Base-by-base conservation (phyloP, 345 rosid species). In the Eutrema yunnanense region DNA sequence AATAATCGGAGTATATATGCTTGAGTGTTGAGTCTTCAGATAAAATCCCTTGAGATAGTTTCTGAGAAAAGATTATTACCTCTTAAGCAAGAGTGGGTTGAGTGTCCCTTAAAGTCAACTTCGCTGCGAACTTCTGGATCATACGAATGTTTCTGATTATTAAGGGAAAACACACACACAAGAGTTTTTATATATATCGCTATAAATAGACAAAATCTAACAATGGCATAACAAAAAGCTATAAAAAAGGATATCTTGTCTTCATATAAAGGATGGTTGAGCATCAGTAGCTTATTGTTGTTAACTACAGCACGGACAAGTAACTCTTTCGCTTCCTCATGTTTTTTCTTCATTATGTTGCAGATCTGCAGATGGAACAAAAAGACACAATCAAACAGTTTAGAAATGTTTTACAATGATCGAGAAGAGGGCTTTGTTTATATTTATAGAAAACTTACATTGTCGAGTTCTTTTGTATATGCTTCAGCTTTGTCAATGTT, bases 291-390 rank as follows among this genome's bases (percentile, higher is more conserved):
- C 52, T 83, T 83, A 74, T 85, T 90, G 85, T 85, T 95, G 81
- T 82, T 88, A 77, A 95, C 90, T 51, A 90, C 52, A 51, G 97
- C 88, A 62, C 90, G 90, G 78, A 95, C 96, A 81, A 88, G 60
- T 65, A 88, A 3, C 78, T 92, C 94, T 81, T 88, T 92, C 49
- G 90, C 96, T 82, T 92, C 94, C 76, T 90, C 97, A 3, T 86
- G 81, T 80, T 86, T 92, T 87, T 92, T 90, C 82, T 73, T 87
- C 75, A 95, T 85, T 84, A 81, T 84, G 86, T 78, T 83, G 83
- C 90, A 84, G 14, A 95, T 84, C 98, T 95, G 89, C 79, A 58
- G 46, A 50, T 64, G 37, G 9, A 61, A 42, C 26, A 37, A 38
- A 22, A 72, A 52, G 29, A 14, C 43, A 65, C 41, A 8, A 30